These are phyloP conservation scores for Penicillium paradoxum DNA, from an alignment of 495 filamentous ascomycete genomes.

Conservation along the genomic window DNA sequence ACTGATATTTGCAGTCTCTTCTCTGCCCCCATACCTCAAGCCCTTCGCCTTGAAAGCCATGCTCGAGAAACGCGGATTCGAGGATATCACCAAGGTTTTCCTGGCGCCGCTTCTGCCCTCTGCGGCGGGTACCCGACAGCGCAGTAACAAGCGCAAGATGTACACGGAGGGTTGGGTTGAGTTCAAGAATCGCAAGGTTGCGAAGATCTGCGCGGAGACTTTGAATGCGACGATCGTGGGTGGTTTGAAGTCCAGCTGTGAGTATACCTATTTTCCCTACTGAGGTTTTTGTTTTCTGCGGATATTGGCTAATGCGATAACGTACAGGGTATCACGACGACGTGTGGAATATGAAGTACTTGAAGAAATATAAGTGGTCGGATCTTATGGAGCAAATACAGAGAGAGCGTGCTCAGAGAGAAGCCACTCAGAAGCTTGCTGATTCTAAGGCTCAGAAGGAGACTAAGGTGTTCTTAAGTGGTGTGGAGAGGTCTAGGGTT, in stretches of 20 bases:
- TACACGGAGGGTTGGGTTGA: conserved; percentile 96
- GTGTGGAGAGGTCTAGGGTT: conserved; percentile 80
- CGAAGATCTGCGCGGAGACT: conserved; percentile 77
- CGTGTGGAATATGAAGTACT: conserved; percentile 81
- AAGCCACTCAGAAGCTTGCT: conserved; percentile 26
- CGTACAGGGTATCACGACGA: conserved; percentile 70
- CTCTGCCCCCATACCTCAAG: conserved; percentile 92
- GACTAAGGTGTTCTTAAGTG: conserved; percentile 75
- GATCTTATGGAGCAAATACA: conserved; percentile 62
- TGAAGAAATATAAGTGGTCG: conserved; percentile 73
- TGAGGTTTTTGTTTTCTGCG: neutral
- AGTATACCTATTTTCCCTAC: neutral
- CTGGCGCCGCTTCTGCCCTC: conserved; percentile 72
- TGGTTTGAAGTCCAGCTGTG: conserved; percentile 58
- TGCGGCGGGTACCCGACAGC: conserved; percentile 51
- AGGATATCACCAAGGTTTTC: conserved; percentile 75
- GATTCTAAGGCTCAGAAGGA: conserved; percentile 42
- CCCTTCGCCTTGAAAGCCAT: conserved; percentile 74
- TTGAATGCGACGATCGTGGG: conserved; percentile 79
- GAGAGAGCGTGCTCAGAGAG: conserved; percentile 76
- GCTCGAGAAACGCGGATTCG: conserved; percentile 65
- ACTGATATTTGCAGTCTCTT: conserved; percentile 50
- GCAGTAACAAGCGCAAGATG: conserved; percentile 83
- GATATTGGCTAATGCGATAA: neutral
- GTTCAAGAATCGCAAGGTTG: conserved; percentile 69